Evolutionary conservation across 331 rosid species (phyloP).

Genomic region (Cydonia oblonga): DNA sequence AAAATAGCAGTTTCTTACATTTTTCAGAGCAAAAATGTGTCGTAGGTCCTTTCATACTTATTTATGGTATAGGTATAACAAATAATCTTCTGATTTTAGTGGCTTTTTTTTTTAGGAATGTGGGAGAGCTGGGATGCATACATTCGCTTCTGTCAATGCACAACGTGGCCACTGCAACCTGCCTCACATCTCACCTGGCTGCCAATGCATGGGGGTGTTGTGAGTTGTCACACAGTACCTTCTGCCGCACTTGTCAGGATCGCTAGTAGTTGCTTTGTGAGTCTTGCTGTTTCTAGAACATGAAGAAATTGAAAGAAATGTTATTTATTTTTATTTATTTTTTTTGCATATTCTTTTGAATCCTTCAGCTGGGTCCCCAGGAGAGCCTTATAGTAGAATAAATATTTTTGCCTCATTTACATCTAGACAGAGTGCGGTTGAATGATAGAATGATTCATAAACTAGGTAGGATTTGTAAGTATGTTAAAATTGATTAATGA

Average conservation of each 20-base stretch:
- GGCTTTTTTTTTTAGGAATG: constrained; percentile 28
- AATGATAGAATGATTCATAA: constrained; percentile 15
- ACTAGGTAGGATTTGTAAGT: constrained; percentile 34
- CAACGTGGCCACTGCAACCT: constrained; percentile 27
- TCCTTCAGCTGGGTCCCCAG: neutral
- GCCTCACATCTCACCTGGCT: constrained; percentile 54
- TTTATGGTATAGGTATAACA: neutral
- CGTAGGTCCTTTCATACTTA: neutral
- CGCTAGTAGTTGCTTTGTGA: constrained; percentile 98
- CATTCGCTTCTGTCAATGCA: constrained; percentile 60
- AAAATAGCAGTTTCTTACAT: neutral
- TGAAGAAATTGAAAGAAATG: constrained; percentile 8
- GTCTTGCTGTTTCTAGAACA: constrained; percentile 79
- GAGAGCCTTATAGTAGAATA: neutral
- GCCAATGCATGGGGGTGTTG: constrained; percentile 54
- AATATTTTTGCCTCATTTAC: neutral
- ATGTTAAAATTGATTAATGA: constrained; percentile 40
- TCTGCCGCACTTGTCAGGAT: constrained; percentile 96
- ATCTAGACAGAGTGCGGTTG: constrained; percentile 13
- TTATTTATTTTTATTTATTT: neutral
- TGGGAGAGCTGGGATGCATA: constrained; percentile 72
- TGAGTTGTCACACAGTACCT: constrained; percentile 95
- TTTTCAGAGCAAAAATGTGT: neutral
- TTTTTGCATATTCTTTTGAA: neutral
- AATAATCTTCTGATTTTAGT: neutral